Evolutionary conservation across 768 basidiomycete genomes (phyloP), one percentile per base, ranked within the genome.

Genomic region (Rhodosporidiobolus sp.): DNA sequence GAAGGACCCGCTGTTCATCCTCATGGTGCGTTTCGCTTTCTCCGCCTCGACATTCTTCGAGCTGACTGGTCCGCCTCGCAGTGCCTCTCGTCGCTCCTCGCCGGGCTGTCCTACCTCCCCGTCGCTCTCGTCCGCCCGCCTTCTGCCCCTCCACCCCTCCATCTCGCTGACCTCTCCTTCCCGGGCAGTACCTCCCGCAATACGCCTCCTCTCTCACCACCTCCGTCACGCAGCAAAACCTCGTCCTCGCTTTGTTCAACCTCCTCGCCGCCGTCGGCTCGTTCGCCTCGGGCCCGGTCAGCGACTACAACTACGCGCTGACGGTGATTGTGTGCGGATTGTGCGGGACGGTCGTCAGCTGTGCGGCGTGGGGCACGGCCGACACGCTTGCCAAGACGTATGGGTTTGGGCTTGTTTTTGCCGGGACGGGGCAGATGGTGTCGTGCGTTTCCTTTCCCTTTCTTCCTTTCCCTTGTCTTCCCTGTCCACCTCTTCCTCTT

Each of bases 41-140:
- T 45, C 9, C 28, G 24, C 20, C 19, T 32, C 3, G 8, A 4
- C n/a, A 22, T 24, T 10, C 1, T 35, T 58, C 45, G 59, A 46
- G 20, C 30, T 10, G n/a, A 20, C 30, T 3, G 16, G 16, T 9
- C 46, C 10, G 10, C 10, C 8, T 12, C 52, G 30, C 45, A 61
- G 46, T 24, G 8, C 35, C 22, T 53, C 30, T 55, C 66, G 2
- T 56, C 71, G 0, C 55, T 70, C 63, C 20, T 76, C 55, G 56
- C 65, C 16, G 45, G 46, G 1, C 55, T 76, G 4, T 55, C 72
- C 10, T 74, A 68, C 50, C 70, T 76, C 35, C 72, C 76, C 19
- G 67, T 74, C 3, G 65, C 72, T 0, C 22, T 69, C n/a, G 38
- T 43, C 8, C 38, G 38, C 38, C 38, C 38, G 38, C 38, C 38